A percentile compares a stretch with the other conserved stretches of the same genome.
Conservation (phyloP, 345 rosid genomes). For the Firmiana major region DNA sequence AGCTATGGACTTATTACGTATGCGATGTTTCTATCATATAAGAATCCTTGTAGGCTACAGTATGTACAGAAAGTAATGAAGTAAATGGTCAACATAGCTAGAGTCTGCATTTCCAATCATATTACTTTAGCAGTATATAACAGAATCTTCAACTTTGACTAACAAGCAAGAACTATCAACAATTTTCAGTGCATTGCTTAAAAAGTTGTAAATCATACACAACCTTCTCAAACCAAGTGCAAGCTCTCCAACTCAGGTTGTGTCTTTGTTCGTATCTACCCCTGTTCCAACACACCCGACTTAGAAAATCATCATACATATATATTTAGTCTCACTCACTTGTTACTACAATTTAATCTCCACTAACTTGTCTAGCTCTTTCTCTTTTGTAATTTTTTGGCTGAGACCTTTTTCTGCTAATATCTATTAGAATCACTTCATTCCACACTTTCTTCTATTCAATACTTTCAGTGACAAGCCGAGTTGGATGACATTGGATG, state of each 20-base stretch:
- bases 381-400: background rate
- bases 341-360: background rate
- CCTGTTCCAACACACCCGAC: constrained; percentile 11
- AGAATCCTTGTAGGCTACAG: background rate
- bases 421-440: background rate
- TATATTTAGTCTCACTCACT: background rate
- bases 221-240: constrained; percentile 6
- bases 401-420: background rate
- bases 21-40: background rate
- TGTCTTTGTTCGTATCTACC: background rate
- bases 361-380: background rate
- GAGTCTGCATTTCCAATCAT: background rate
- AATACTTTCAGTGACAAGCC: background rate
- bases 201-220: background rate
- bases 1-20: background rate
- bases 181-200: background rate
- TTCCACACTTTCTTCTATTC: background rate
- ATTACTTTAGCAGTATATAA: background rate
- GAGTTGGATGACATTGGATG: background rate
- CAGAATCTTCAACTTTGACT: background rate
- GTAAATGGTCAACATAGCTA: background rate
- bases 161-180: background rate
- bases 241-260: constrained; percentile 7
- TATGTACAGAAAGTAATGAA: background rate
- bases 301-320: background rate